Evolutionary conservation across 306 rosid genomes (phyloP).

Genomic region (Pterocarpus macrocarpus): DNA sequence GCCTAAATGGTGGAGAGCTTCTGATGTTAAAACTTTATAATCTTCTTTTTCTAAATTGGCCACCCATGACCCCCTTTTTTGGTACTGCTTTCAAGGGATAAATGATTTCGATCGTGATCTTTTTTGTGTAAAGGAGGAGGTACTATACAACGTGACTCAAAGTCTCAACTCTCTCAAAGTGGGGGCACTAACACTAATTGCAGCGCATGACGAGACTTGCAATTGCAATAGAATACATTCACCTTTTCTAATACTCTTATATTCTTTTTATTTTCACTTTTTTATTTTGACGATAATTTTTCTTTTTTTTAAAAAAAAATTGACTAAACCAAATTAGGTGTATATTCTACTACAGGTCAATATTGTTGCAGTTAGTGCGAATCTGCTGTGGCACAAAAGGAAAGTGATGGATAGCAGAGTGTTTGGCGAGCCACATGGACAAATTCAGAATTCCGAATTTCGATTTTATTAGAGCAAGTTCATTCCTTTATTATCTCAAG

Average conservation of each 20-base stretch:
- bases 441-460: too few species aligned
- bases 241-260: background rate
- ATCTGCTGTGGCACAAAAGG: too few species aligned
- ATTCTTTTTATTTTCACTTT: background rate
- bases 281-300: too few species aligned
- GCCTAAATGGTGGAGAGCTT: slow-evolving; percentile 43
- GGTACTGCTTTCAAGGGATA: slow-evolving; percentile 34
- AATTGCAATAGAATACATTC: background rate
- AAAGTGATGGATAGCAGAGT: too few species aligned
- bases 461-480: too few species aligned
- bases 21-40: slow-evolving; percentile 38
- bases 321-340: too few species aligned
- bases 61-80: slow-evolving; percentile 11
- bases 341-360: too few species aligned
- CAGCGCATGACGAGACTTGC: slow-evolving; percentile 20
- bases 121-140: slow-evolving; percentile 39
- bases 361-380: too few species aligned
- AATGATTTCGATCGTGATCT: slow-evolving; percentile 50
- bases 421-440: too few species aligned
- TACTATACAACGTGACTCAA: slow-evolving; percentile 46
- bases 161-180: slow-evolving; percentile 43
- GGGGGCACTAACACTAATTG: slow-evolving; percentile 54
- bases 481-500: too few species aligned
- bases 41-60: slow-evolving; percentile 34
- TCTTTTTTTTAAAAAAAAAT: too few species aligned